These are phyloP conservation scores for Agrocybe praecox DNA, from an alignment of 768 basidiomycete species.

Conservation along the genomic window DNA sequence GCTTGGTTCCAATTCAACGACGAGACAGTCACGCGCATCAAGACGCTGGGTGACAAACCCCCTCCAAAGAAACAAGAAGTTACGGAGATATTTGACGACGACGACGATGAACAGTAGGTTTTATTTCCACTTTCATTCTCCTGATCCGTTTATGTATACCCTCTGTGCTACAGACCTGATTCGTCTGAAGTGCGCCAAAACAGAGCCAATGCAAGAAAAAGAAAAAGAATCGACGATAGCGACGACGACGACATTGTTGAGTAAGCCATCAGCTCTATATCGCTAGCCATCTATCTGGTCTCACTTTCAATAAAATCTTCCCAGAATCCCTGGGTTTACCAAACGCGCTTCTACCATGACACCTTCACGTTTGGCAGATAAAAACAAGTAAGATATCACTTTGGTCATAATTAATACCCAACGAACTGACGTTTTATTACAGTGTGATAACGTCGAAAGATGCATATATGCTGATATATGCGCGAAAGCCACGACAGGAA, in stretches of 20 bases:
- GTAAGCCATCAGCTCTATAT: conserved; percentile 4
- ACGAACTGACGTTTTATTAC: too few relatives aligned
- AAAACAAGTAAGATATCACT: conserved; percentile 1
- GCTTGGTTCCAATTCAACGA: conserved; percentile 96
- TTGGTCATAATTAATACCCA: not conserved
- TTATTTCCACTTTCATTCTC: not conserved
- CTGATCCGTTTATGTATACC: conserved; percentile 1
- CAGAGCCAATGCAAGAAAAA: conserved; percentile 46
- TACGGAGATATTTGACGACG: conserved; percentile 19
- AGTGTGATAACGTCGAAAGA: conserved; percentile 75
- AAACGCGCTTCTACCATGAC: not conserved
- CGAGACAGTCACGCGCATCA: conserved; percentile 73
- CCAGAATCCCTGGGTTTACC: not conserved
- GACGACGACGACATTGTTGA: conserved; percentile 51
- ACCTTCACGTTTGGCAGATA: conserved; percentile 3
- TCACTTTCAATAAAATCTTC: not conserved
- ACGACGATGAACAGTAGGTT: conserved; percentile 13
- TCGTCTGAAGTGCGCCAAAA: conserved; percentile 36
- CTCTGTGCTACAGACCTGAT: conserved; percentile 16
- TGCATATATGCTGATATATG: conserved; percentile 95
- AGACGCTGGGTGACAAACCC: conserved; percentile 52
- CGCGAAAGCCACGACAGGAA: conserved; percentile 36
- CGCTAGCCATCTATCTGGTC: not conserved
- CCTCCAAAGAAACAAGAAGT: conserved; percentile 25
- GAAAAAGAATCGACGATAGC: conserved; percentile 58